A percentile compares a stretch with the other conserved stretches of the same genome.
Evolutionary conservation across 495 filamentous ascomycete genomes (phyloP).

Genomic region (Ramalina intermedia): DNA sequence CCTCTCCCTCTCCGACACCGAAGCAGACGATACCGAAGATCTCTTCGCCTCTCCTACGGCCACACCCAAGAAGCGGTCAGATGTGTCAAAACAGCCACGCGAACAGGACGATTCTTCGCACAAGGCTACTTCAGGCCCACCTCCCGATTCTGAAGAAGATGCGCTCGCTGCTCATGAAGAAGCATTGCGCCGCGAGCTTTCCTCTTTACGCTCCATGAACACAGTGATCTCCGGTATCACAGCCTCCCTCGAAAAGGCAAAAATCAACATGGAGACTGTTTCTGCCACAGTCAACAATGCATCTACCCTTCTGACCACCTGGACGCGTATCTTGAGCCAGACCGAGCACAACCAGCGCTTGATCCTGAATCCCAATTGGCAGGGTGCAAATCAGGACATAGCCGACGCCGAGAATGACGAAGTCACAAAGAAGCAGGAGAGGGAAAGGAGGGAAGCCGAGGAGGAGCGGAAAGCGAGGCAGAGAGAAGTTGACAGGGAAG

Average conservation of each 20-base stretch:
- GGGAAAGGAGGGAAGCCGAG: conserved; percentile 57
- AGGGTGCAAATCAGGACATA: conserved; percentile 74
- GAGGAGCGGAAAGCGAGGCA: conserved; percentile 63
- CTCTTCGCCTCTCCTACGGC: conserved; percentile 58
- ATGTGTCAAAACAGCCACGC: conserved; percentile 17
- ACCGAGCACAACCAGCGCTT: conserved; percentile 94
- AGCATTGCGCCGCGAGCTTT: conserved; percentile 61
- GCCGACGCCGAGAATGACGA: conserved; percentile 70
- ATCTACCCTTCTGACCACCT: conserved; percentile 88
- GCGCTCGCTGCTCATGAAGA: conserved; percentile 43
- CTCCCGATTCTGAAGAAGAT: conserved; percentile 39
- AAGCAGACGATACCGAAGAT: conserved; percentile 54
- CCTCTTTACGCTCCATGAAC: conserved; percentile 71
- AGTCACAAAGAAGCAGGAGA: conserved; percentile 51
- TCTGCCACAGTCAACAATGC: conserved; percentile 72
- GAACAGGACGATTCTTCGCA: conserved; percentile 22
- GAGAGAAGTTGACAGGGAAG: conserved; percentile 51
- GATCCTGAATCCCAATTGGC: conserved; percentile 77
- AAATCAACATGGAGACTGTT: conserved; percentile 89
- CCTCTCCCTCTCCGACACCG: conserved; percentile 42
- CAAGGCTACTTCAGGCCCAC: neutral
- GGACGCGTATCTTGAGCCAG: conserved; percentile 88
- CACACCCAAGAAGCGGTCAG: conserved; percentile 19
- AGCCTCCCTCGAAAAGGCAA: conserved; percentile 64
- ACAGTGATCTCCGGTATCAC: conserved; percentile 71